phyloP scores from a whole-genome alignment of 768 basidiomycete species.

The Amanita polypyramis region DNA sequence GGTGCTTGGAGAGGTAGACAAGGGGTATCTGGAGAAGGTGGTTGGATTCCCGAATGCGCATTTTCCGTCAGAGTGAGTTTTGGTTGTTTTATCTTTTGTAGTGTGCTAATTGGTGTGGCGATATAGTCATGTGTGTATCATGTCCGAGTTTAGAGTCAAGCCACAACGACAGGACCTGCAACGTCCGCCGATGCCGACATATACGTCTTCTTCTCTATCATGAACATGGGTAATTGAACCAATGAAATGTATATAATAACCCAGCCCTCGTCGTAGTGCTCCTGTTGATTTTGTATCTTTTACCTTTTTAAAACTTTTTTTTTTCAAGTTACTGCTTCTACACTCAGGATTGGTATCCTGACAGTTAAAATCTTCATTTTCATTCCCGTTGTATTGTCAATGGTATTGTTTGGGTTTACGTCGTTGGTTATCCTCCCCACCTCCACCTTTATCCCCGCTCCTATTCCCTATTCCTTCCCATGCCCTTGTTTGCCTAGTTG shows the following conservation, averaged over 20 bases:
- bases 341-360: constrained; percentile 1
- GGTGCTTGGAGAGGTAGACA: constrained; percentile 84
- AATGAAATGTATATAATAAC: constrained; percentile 1
- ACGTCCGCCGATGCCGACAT: constrained; percentile 15
- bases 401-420: constrained; percentile 6
- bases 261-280: background rate
- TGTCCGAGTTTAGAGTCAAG: constrained; percentile 71
- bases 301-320: background rate
- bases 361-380: background rate
- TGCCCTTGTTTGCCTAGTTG: constrained; percentile 2
- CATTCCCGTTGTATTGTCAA: constrained; percentile 1
- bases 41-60: constrained; percentile 97
- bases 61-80: constrained; percentile 90
- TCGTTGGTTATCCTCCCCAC: background rate
- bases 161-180: constrained; percentile 41
- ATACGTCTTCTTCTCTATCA: background rate
- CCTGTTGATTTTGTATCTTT: constrained; percentile 3
- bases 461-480: background rate
- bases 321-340: background rate
- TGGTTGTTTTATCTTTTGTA: constrained; percentile 2
- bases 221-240: background rate
- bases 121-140: constrained; percentile 60
- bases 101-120: constrained; percentile 8
- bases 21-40: constrained; percentile 72
- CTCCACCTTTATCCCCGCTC: too few species aligned